A percentile compares a stretch with the other conserved stretches of the same genome.
These are phyloP conservation scores for Nicotiana noctiflora DNA, from an alignment of 257 asterid genomes.

Conservation along the genomic window DNA sequence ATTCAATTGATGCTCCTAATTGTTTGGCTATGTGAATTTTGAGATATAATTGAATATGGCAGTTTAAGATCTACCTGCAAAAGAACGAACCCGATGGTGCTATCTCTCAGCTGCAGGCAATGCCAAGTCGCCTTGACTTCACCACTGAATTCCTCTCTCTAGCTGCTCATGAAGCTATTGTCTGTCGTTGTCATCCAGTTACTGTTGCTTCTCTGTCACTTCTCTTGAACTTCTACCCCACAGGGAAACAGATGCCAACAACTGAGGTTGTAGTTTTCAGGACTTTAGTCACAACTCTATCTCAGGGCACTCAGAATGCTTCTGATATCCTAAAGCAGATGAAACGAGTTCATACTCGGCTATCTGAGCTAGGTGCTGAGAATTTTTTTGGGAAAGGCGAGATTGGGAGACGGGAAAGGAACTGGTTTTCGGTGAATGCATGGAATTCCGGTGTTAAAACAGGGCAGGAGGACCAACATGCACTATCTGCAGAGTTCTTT, in stretches of 20 bases:
- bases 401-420: conserved; percentile 77
- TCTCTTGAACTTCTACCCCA: conserved; percentile 55
- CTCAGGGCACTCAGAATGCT: conserved; percentile 52
- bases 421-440: conserved; percentile 80
- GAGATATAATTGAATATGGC: conserved; percentile 19
- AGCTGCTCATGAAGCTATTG: conserved; percentile 89
- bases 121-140: conserved; percentile 92
- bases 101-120: conserved; percentile 76
- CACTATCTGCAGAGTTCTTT: conserved; percentile 64
- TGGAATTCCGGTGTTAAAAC: conserved; percentile 81
- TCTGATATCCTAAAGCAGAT: conserved; percentile 59
- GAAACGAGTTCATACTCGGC: conserved; percentile 58
- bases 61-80: conserved; percentile 88
- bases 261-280: conserved; percentile 78
- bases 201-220: conserved; percentile 69
- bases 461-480: conserved; percentile 56
- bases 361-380: conserved; percentile 57
- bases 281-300: conserved; percentile 59
- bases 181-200: conserved; percentile 65
- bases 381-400: conserved; percentile 71
- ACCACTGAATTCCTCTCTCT: conserved; percentile 84
- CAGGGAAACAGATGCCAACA: conserved; percentile 63
- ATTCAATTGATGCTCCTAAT: background rate
- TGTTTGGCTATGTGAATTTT: background rate
- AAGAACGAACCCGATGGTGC: conserved; percentile 56